Evolutionary conservation across 2,329 filamentous ascomycete genomes (phyloP), one percentile per base, ranked within the genome.

Genomic region (Tolypocladium sp.): DNA sequence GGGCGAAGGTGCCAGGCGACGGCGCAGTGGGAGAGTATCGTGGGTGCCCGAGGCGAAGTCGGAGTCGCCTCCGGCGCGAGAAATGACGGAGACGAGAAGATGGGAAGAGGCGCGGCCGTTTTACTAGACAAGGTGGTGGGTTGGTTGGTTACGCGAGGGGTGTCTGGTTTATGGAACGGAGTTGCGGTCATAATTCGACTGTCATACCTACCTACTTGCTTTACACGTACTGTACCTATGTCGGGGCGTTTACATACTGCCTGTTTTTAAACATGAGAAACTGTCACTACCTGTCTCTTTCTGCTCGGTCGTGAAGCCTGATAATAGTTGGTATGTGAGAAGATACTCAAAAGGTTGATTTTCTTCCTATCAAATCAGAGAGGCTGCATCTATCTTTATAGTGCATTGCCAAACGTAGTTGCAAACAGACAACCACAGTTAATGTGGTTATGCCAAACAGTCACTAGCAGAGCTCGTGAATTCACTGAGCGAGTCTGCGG

Each of bases 1-100:
- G 22, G 78, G 77, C 22, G 76, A 77, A 40, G 73, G 69, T 38
- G 72, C 71, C 27, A 71, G 79, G 49, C 75, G 79, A 55, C 75
- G 82, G 40, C 78, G 78, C 65, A 84, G 79, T 64, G 80, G 77
- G 2, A 74, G 82, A n/a, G 75, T 79, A 15, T 83, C 81, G 1
- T 77, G 73, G 68, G 74, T 72, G 9, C 66, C 72, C 4, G 76
- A 77, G 33, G 65, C 75, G 46, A 74, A 71, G 65, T 64, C 67
- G 12, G 76, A 77, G 59, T 68, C 68, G 10, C 69, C 60, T 2
- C 62, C 60, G 38, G 58, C 49, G 3, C 70, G 52, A 64, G 63
- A 61, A 58, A 63, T 57, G 59, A 57, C 60, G 15, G 69, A 72
- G 56, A 58, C 63, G 41, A 74, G 69, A 59, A 77, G 73, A 61